Evolutionary conservation across 2,329 filamentous ascomycete genomes (phyloP), one percentile per base, ranked within the genome.

Genomic region (Pseudogymnoascus sp.): DNA sequence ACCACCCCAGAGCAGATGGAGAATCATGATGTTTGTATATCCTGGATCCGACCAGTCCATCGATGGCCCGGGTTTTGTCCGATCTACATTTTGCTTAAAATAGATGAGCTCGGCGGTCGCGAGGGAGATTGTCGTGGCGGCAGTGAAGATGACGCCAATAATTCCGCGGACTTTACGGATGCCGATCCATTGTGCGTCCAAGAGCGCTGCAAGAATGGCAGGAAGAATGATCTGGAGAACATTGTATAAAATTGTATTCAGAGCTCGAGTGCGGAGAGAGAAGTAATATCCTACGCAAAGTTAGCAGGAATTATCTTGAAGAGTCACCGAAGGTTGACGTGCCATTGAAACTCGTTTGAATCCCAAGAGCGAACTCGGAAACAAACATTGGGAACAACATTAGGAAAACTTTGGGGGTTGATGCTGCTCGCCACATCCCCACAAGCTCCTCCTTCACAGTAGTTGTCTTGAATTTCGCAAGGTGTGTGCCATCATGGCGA

Each of bases 351-450:
- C 62, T 64, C 21, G 62, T 63, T 10, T 63, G 35, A 6, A 67
- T 50, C 7, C 59, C 65, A 21, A 67, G 62, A 11, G 50, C 62
- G 15, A 67, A 53, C 60, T 67, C 66, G 17, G 59, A 62, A 50
- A 63, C 62, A 38, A 67, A 67, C 46, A 67, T 67, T n/a, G 64
- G 63, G n/a, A 63, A 65, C 17, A 67, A 62, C 37, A 67, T 63
- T 15, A 63, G 61, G 11, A 67, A 33, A 15, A 67, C 61, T 23
- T 65, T 63, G 59, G 56, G 60, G 35, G 66, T 65, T 23, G 31
- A 59, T 21, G 66, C 46, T 9, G 66, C 63, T 19, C 29, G 2
- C 23, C 33, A 23, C 19, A 67, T 60, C 7, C 66, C 66, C 9
- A 19, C 17, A 7, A 67, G 21, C 53, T 67, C 66, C 21, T 66